Conservation (phyloP, 495 filamentous ascomycete species). For the Lophiostoma macrostomum region DNA sequence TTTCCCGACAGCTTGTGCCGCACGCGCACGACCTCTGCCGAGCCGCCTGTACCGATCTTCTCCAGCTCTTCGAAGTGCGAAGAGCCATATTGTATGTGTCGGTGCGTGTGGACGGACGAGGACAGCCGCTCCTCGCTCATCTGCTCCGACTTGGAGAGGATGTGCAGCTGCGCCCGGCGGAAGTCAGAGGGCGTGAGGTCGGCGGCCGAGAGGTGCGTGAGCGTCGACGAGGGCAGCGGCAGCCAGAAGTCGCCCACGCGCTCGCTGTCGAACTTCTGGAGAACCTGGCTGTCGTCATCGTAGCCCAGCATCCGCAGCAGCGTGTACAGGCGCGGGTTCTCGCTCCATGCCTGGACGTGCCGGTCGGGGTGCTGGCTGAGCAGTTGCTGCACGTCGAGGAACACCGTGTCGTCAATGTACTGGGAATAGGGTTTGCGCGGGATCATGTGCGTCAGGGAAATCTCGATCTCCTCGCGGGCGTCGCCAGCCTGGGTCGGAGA, state of each 20-base stretch:
- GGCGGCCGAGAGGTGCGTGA: not conserved
- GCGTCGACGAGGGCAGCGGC: not conserved
- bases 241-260: constrained; percentile 18
- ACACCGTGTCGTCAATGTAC: constrained; percentile 20
- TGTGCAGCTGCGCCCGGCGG: constrained; percentile 3
- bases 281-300: constrained; percentile 5
- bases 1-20: constrained; percentile 19
- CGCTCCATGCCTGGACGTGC: constrained; percentile 2
- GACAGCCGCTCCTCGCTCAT: constrained; percentile 15
- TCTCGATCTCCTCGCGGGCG: constrained; percentile 13
- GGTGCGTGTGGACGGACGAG: constrained; percentile 2
- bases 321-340: constrained; percentile 22
- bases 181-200: not conserved
- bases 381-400: constrained; percentile 14
- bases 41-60: constrained; percentile 16
- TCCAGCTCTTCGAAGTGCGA: constrained; percentile 19
- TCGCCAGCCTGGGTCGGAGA: not conserved
- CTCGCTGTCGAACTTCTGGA: constrained; percentile 8
- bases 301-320: constrained; percentile 25
- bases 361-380: constrained; percentile 15
- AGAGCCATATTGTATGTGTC: constrained; percentile 2
- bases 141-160: constrained; percentile 15
- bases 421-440: constrained; percentile 6
- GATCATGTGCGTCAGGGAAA: constrained; percentile 4
- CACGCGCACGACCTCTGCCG: constrained; percentile 13